Conservation (phyloP, 2,329 filamentous ascomycete species). For the Cercospora citrullina region DNA sequence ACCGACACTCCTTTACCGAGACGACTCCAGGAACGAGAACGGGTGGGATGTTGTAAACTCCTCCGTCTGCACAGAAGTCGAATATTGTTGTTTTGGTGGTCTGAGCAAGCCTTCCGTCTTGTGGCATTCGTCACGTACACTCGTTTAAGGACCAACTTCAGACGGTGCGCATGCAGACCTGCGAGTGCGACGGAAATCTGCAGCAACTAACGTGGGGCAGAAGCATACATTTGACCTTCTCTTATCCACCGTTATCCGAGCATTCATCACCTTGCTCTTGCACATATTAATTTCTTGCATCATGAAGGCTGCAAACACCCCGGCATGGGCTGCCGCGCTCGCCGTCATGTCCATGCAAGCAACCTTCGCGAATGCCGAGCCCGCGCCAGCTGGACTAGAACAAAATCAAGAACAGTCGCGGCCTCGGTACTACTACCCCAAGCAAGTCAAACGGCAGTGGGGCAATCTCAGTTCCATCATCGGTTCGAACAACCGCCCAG, state of each 20-base stretch:
- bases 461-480: slow-evolving; percentile 32
- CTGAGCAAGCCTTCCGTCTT: slow-evolving; percentile 31
- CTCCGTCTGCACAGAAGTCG: slow-evolving; percentile 17
- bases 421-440: slow-evolving; percentile 52
- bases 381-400: slow-evolving; percentile 49
- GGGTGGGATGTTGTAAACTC: slow-evolving; percentile 33
- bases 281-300: slow-evolving; percentile 27
- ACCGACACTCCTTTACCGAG: slow-evolving; percentile 35
- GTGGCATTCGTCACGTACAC: slow-evolving; percentile 52
- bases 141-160: slow-evolving; percentile 47
- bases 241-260: slow-evolving; percentile 12
- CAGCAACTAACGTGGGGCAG: slow-evolving; percentile 15
- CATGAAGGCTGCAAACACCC: slow-evolving; percentile 48
- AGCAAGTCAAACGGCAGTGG: slow-evolving; percentile 48
- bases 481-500: neutral
- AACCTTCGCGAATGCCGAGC: slow-evolving; percentile 50
- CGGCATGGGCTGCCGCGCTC: slow-evolving; percentile 50
- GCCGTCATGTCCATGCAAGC: slow-evolving; percentile 47
- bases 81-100: slow-evolving; percentile 23
- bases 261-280: slow-evolving; percentile 24
- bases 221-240: slow-evolving; percentile 14
- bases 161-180: slow-evolving; percentile 34
- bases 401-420: slow-evolving; percentile 38
- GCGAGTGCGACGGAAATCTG: slow-evolving; percentile 8
- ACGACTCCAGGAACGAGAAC: slow-evolving; percentile 18